Percentiles rank a stretch among this genome's conserved stretches.
phyloP scores from a whole-genome alignment of 441 rosid genomes.

The Capsella rubella region DNA sequence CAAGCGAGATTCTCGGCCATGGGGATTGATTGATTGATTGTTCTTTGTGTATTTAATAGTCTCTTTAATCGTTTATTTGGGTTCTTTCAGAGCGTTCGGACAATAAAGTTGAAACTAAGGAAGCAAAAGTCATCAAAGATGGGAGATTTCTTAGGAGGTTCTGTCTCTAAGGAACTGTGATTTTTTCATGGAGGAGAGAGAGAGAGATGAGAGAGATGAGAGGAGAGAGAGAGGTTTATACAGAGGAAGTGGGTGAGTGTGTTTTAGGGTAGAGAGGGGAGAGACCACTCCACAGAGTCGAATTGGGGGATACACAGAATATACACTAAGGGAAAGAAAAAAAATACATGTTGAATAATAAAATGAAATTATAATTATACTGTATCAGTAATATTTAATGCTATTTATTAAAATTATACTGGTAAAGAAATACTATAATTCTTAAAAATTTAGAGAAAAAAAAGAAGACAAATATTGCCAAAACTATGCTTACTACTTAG shows the following conservation, averaged over 20 bases:
- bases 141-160: constrained; percentile 37
- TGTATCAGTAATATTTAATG: too few species aligned
- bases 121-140: constrained; percentile 32
- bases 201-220: constrained; percentile 20
- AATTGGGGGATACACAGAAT: constrained; percentile 31
- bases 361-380: not conserved
- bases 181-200: constrained; percentile 36
- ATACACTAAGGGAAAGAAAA: constrained; percentile 10
- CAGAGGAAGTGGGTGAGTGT: constrained; percentile 44
- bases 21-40: constrained; percentile 25
- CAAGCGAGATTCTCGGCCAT: constrained; percentile 49
- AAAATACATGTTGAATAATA: not conserved
- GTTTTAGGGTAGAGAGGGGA: constrained; percentile 48
- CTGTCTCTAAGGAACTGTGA: constrained; percentile 37
- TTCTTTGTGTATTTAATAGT: constrained; percentile 24
- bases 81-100: constrained; percentile 42
- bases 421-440: too few species aligned
- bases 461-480: too few species aligned
- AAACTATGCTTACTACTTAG: too few species aligned
- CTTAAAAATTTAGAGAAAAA: too few species aligned
- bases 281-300: constrained; percentile 38
- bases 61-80: constrained; percentile 19
- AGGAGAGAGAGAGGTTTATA: constrained; percentile 27
- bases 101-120: constrained; percentile 25
- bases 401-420: too few species aligned